Evolutionary conservation across 805 yeast genomes (phyloP).

Genomic region (Yarrowia hollandica): DNA sequence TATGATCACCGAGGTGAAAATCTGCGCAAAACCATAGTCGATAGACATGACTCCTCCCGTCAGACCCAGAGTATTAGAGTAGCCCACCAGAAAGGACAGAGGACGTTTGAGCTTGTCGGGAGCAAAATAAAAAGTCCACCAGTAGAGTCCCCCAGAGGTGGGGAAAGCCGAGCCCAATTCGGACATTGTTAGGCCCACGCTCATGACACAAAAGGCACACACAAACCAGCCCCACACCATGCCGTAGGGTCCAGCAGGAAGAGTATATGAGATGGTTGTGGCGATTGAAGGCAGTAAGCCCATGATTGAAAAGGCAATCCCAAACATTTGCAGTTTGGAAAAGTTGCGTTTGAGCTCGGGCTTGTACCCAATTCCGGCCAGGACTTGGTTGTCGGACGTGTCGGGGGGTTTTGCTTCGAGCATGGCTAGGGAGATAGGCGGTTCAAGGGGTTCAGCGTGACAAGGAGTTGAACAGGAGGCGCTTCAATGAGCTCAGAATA

Average conservation of each 20-base stretch:
- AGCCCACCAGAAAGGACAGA: constrained; percentile 62
- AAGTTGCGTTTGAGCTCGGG: constrained; percentile 65
- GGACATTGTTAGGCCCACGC: constrained; percentile 63
- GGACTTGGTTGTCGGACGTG: constrained; percentile 29
- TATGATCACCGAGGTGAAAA: constrained; percentile 44
- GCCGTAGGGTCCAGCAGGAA: constrained; percentile 63
- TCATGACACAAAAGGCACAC: constrained; percentile 54
- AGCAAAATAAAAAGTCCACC: constrained; percentile 66
- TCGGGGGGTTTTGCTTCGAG: constrained; percentile 13
- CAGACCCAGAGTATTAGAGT: constrained; percentile 65
- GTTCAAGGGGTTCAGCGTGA: not conserved
- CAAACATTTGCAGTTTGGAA: constrained; percentile 63
- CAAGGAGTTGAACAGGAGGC: not conserved
- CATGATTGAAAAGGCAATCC: constrained; percentile 74
- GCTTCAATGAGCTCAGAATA: too few relatives aligned
- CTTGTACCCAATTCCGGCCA: constrained; percentile 64
- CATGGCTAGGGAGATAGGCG: too few relatives aligned
- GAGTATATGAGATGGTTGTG: constrained; percentile 54
- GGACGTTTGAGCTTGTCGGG: constrained; percentile 55
- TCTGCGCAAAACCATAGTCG: constrained; percentile 68
- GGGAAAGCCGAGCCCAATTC: constrained; percentile 70
- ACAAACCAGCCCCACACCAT: constrained; percentile 74
- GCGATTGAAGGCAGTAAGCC: constrained; percentile 62
- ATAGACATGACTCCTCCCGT: constrained; percentile 67
- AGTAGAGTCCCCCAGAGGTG: constrained; percentile 73